Percentiles rank a stretch among this genome's conserved stretches.
Evolutionary conservation across 768 basidiomycete species (phyloP).

Genomic region (Lactifluus pinguis): DNA sequence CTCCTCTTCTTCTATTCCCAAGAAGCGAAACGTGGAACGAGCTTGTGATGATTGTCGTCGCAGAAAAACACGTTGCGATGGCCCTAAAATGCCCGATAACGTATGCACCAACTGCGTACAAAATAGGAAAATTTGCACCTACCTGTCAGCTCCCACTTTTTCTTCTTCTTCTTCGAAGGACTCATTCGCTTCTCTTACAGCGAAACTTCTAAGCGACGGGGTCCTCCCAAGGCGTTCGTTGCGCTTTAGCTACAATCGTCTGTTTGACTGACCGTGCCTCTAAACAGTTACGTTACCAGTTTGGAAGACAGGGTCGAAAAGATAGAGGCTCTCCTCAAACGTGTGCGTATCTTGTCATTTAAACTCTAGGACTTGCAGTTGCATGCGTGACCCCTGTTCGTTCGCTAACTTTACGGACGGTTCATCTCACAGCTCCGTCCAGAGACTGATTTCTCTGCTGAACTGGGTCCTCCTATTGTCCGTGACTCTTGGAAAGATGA

Average conservation of each 20-base stretch:
- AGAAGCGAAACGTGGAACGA: conserved; percentile 29
- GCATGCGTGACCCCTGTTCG: too few species aligned
- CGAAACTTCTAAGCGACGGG: conserved; percentile 31
- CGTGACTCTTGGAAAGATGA: conserved; percentile 55
- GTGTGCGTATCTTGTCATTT: conserved; percentile 24
- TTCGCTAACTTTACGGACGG: neutral
- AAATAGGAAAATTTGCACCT: conserved; percentile 27
- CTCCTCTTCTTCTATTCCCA: conserved; percentile 20
- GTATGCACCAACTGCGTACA: conserved; percentile 32
- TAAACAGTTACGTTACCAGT: conserved; percentile 26
- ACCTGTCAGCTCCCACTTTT: conserved; percentile 22
- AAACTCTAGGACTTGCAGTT: neutral
- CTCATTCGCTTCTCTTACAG: conserved; percentile 19
- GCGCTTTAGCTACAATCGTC: neutral
- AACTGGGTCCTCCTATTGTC: conserved; percentile 52
- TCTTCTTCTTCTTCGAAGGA: neutral
- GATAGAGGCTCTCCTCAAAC: conserved; percentile 29
- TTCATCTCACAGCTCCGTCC: conserved; percentile 45
- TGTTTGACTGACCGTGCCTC: neutral
- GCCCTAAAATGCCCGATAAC: conserved; percentile 27
- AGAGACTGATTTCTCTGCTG: conserved; percentile 48
- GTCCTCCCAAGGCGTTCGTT: conserved; percentile 33
- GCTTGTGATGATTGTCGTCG: conserved; percentile 30
- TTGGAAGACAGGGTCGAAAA: conserved; percentile 31
- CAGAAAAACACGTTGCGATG: conserved; percentile 29